Evolutionary conservation across 2,329 filamentous ascomycete species (phyloP).

Genomic region (Ceratocystis destructans): DNA sequence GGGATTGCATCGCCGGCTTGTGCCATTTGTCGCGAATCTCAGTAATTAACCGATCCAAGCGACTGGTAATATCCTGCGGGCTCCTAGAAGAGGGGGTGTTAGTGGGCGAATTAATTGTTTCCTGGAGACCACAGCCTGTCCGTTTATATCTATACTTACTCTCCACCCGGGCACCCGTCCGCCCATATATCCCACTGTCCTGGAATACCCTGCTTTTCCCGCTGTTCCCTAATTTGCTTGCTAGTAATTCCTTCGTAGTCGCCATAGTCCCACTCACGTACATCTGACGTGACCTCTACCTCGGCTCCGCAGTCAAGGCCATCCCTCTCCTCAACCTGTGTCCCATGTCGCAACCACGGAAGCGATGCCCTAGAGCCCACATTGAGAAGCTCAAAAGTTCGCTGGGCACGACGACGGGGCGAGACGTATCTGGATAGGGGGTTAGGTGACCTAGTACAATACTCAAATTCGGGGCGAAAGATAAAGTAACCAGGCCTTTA

Average conservation of each 20-base stretch:
- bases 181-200: constrained; percentile 71
- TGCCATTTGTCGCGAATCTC: constrained; percentile 60
- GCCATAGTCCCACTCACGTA: constrained; percentile 80
- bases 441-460: neutral
- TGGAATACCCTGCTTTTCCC: constrained; percentile 42
- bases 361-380: constrained; percentile 54
- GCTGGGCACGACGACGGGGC: constrained; percentile 68
- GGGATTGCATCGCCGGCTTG: constrained; percentile 43
- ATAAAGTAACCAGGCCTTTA: too few species aligned
- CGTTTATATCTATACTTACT: constrained; percentile 39
- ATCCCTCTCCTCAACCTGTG: constrained; percentile 25
- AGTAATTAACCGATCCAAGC: constrained; percentile 61
- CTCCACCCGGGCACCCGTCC: constrained; percentile 76
- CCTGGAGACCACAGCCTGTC: neutral
- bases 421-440: constrained; percentile 55
- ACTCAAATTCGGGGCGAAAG: neutral
- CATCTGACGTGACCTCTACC: constrained; percentile 54
- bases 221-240: constrained; percentile 48
- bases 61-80: constrained; percentile 55
- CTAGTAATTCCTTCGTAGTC: constrained; percentile 73
- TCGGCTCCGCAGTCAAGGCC: constrained; percentile 41
- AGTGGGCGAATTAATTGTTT: neutral
- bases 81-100: constrained; percentile 32
- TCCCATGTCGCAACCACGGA: constrained; percentile 51
- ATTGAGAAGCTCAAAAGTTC: constrained; percentile 77